Evolutionary conservation across 148 eudicot species (phyloP).

Genomic region (Salicornia ramosissima): DNA sequence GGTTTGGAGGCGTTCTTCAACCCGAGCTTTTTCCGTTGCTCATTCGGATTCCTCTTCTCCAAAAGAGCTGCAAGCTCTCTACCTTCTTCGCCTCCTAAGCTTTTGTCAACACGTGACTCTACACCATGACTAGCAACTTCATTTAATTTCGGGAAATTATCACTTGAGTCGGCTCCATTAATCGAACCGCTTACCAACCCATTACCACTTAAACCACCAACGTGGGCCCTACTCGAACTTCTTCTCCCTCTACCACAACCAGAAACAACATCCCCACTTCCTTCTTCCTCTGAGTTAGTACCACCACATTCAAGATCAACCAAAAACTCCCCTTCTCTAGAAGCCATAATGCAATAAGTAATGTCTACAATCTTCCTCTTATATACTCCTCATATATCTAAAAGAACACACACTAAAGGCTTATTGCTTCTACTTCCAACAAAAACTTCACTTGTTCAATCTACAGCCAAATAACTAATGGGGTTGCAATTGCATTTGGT

Average conservation of each 20-base stretch:
- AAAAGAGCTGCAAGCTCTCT: conserved; percentile 30
- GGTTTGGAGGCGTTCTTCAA: conserved; percentile 62
- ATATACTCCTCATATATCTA: conserved; percentile 1
- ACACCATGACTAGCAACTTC: conserved; percentile 22
- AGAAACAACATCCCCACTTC: conserved; percentile 18
- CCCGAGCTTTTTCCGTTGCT: conserved; percentile 36
- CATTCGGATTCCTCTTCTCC: conserved; percentile 42
- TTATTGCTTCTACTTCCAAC: conserved; percentile 4
- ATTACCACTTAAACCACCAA: conserved; percentile 32
- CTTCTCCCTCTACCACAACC: conserved; percentile 33
- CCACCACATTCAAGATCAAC: conserved; percentile 63
- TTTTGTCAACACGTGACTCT: conserved; percentile 31
- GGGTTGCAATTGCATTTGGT: conserved; percentile 6
- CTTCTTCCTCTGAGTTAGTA: conserved; percentile 38
- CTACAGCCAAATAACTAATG: conserved; percentile 10
- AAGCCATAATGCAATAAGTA: conserved; percentile 28
- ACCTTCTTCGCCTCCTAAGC: conserved; percentile 30
- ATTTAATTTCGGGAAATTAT: conserved; percentile 15
- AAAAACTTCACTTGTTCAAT: not conserved
- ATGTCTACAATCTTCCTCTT: conserved; percentile 21
- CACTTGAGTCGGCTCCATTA: conserved; percentile 18
- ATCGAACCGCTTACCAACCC: conserved; percentile 27
- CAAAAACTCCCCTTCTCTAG: conserved; percentile 31
- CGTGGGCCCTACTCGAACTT: conserved; percentile 21
- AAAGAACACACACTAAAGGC: not conserved